Evolutionary conservation across 306 rosid species (phyloP).

Genomic region (Cicer chorassanicum): DNA sequence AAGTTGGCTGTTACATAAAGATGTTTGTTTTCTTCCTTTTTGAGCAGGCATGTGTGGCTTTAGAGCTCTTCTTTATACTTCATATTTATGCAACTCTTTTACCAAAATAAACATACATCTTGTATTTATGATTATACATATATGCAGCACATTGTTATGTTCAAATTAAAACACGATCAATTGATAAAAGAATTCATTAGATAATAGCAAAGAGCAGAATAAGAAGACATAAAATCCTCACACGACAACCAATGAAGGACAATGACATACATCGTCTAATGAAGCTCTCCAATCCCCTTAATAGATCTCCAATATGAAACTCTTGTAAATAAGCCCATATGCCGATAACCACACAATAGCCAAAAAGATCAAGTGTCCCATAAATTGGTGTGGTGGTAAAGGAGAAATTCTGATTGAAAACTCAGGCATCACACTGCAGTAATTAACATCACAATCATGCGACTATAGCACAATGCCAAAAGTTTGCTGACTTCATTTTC

Average conservation of each 20-base stretch:
- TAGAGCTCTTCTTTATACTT: constrained; percentile 1
- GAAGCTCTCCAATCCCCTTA: constrained; percentile 6
- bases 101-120: constrained; percentile 8
- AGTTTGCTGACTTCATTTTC: constrained; percentile 6
- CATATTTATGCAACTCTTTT: not conserved
- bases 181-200: constrained; percentile 24
- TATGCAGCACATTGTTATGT: constrained; percentile 10
- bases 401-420: constrained; percentile 32
- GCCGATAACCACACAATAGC: constrained; percentile 22
- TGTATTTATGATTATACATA: not conserved
- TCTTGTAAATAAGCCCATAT: not conserved
- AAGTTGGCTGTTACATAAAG: not conserved
- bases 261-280: constrained; percentile 12
- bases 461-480: constrained; percentile 15
- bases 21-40: not conserved
- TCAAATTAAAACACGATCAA: not conserved
- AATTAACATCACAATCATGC: constrained; percentile 30
- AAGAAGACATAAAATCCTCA: constrained; percentile 5
- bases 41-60: not conserved
- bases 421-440: constrained; percentile 16
- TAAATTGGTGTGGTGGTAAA: not conserved
- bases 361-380: constrained; percentile 13
- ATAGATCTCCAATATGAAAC: not conserved
- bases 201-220: constrained; percentile 9
- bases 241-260: not conserved